These are phyloP conservation scores for Blastobotrys parvus DNA, from an alignment of 805 yeast species.

Conservation along the genomic window DNA sequence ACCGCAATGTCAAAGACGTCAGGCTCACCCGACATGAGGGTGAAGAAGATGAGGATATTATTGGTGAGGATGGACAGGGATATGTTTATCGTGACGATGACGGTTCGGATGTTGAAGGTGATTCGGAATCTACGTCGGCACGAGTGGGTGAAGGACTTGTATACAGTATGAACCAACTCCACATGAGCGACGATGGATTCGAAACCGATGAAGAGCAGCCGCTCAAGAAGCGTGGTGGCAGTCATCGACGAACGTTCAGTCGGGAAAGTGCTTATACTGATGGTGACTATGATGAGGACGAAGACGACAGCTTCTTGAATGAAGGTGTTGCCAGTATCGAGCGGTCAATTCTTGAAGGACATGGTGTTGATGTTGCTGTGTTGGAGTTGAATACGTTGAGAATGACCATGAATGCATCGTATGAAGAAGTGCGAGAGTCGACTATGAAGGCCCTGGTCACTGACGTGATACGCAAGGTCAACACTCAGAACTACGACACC, in stretches of 20 bases:
- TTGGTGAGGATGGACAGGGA: slow-evolving; percentile 36
- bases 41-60: slow-evolving; percentile 30
- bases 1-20: slow-evolving; percentile 34
- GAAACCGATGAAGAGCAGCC: slow-evolving; percentile 10
- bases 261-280: slow-evolving; percentile 36
- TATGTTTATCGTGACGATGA: slow-evolving; percentile 17
- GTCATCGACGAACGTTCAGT: slow-evolving; percentile 17
- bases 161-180: slow-evolving; percentile 23
- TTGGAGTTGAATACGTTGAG: slow-evolving; percentile 88
- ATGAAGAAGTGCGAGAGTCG: slow-evolving; percentile 84
- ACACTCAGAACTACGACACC: slow-evolving; percentile 67
- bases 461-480: slow-evolving; percentile 63
- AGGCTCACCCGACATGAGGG: background rate
- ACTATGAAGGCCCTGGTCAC: slow-evolving; percentile 64
- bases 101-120: slow-evolving; percentile 12
- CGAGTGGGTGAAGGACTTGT: slow-evolving; percentile 15
- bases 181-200: slow-evolving; percentile 27
- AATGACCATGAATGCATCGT: slow-evolving; percentile 95
- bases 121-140: background rate
- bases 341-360: slow-evolving; percentile 86
- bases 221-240: slow-evolving; percentile 7
- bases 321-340: slow-evolving; percentile 94
- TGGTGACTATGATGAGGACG: slow-evolving; percentile 42
- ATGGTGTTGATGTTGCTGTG: slow-evolving; percentile 86
- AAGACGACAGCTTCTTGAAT: slow-evolving; percentile 68